Evolutionary conservation across 2,329 filamentous ascomycete species (phyloP), one percentile per base, ranked within the genome.

Genomic region (Colletotrichum australisinense): DNA sequence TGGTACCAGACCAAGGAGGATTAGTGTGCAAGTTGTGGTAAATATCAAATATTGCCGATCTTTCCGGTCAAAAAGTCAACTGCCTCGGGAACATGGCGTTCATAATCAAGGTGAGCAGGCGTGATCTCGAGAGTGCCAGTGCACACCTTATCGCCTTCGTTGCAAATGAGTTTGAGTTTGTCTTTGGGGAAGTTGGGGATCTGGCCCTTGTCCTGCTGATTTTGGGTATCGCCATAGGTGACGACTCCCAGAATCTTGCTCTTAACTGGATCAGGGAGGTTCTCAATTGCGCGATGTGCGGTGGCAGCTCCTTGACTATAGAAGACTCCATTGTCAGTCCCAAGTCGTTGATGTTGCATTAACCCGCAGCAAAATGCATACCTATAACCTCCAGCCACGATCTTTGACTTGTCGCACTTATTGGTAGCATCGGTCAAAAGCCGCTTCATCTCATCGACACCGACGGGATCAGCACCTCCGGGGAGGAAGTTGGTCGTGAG

Each of bases 111-210:
- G 73, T 85, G 83, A 8, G 80, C 77, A 1, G 80, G 77, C 58
- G 78, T 79, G 16, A 84, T 78, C 32, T 77, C 77, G 14, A 85
- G 77, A 1, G 76, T 80, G 60, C 83, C 81, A 8, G 70, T 75
- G 77, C 84, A 85, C 65, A 84, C 78, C 26, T 78, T 75, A 74
- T 85, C 83, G 59, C 81, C 81, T 8, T 72, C 22, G 72, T 84
- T 85, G 77, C 83, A 85, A 77, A 84, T 84, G 72, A 84, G 80
- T 49, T 81, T 78, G 53, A 80, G 81, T 75, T 80, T 79, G 59
- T 81, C 79, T 12, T 75, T 63, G 19, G 81, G 80, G 76, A 79
- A 84, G 24, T 79, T 79, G 52, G 74, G 75, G 63, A 85, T 83
- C 42, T 79, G 79, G 26, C 79, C 81, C 24, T 79, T 76, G 74